A percentile compares a stretch with the other conserved stretches of the same genome.
Evolutionary conservation across 495 filamentous ascomycete species (phyloP).

Genomic region (Achaetomiella virescens): DNA sequence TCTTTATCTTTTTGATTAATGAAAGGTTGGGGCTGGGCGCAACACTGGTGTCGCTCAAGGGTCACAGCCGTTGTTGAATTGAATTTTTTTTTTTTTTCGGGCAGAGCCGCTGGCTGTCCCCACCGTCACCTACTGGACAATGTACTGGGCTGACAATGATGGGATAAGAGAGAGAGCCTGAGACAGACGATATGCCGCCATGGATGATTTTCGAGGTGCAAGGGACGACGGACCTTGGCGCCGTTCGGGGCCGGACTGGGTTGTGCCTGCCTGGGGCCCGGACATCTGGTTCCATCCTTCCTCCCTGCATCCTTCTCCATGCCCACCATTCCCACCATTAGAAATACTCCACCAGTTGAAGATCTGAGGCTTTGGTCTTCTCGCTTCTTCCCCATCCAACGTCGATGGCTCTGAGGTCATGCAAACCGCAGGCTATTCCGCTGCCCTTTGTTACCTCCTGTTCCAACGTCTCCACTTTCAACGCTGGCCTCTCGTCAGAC

Average conservation of each 20-base stretch:
- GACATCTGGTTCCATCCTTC: slow-evolving; percentile 6
- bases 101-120: not conserved
- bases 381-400: not conserved
- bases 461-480: not conserved
- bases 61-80: not conserved
- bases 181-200: not conserved
- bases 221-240: not conserved
- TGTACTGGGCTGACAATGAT: not conserved
- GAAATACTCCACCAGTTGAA: not conserved
- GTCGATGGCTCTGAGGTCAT: not conserved
- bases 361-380: not conserved
- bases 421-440: too few species aligned
- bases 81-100: too few species aligned
- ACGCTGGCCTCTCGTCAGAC: not conserved
- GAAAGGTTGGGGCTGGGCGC: not conserved
- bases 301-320: slow-evolving; percentile 5
- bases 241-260: not conserved
- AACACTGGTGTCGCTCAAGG: not conserved
- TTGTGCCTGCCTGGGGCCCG: slow-evolving; percentile 5
- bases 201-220: not conserved
- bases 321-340: slow-evolving; percentile 9
- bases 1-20: slow-evolving; percentile 4
- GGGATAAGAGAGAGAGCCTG: too few species aligned
- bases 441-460: too few species aligned
- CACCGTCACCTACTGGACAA: not conserved